Evolutionary conservation across 2,329 filamentous ascomycete species (phyloP), one percentile per base, ranked within the genome.

Genomic region (Penicillium crustosum): DNA sequence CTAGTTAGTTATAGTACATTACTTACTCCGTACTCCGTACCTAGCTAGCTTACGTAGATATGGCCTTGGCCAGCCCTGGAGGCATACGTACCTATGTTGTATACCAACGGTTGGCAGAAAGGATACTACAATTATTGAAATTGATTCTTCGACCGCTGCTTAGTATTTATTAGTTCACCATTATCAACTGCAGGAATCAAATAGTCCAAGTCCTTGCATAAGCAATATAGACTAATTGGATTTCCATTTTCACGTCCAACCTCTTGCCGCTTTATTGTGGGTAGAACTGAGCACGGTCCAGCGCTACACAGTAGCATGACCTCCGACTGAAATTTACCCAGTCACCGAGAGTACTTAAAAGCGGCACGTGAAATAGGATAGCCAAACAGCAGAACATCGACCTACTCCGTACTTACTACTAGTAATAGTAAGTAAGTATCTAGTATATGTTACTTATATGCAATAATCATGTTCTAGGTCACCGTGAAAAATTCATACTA

Each of bases 161-260:
- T 45, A 19, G 15, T 43, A 43, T 31, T 5, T 31, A 10, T 15
- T n/a, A n/a, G 15, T 44, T 6, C 17, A 29, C 31, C 25, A 19
- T 15, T 29, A 33, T 39, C 21, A 29, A 51, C 49, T 49, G 43
- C 41, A 57, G 6, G 6, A 36, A 42, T 48, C 29, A n/a, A 27
- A n/a, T 55, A 58, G 42, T 15, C 39, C 36, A 21, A 38, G 21
- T 45, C 51, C 55, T 55, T 58, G 51, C 55, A 55, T 42, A 12
- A 44, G 19, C 19, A 21, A 29, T 19, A 21, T 43, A 7, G 1
- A 21, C n/a, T 15, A 12, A 5, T 27, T 36, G 31, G 47, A 10
- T 15, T 51, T 41, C 19, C 13, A 1, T n/a, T 31, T 51, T 19
- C 6, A 19, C 6, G 21, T 29, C 9, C 3, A 15, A 21, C 2